These are phyloP conservation scores for Ophiostoma perfectum DNA, from an alignment of 2,329 filamentous ascomycete genomes.

Conservation along the genomic window DNA sequence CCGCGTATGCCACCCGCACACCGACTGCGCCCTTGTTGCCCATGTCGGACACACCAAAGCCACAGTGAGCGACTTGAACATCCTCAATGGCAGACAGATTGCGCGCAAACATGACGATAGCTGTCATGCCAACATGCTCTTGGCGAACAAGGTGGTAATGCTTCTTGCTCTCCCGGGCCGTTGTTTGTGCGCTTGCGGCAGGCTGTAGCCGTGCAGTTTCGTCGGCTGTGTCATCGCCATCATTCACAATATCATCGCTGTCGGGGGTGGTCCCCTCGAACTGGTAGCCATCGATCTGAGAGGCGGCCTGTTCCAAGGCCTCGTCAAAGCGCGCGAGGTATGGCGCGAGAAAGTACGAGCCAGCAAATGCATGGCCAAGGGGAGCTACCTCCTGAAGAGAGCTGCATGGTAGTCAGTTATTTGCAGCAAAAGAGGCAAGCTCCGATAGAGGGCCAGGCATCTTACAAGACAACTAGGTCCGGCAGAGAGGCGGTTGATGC, in stretches of 20 bases:
- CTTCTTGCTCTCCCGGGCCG: not conserved
- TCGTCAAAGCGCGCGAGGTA: conserved; percentile 69
- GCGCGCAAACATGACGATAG: conserved; percentile 75
- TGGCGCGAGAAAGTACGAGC: conserved; percentile 68
- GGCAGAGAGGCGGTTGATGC: conserved; percentile 41
- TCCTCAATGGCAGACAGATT: conserved; percentile 55
- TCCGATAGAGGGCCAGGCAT: not conserved
- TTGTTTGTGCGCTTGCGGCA: not conserved
- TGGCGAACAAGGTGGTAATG: conserved; percentile 66
- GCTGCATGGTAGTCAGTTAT: conserved; percentile 33
- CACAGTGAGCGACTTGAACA: conserved; percentile 74
- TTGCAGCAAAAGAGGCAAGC: not conserved
- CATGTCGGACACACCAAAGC: conserved; percentile 81
- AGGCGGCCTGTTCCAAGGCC: conserved; percentile 65
- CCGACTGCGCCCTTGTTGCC: conserved; percentile 94
- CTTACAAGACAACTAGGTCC: conserved; percentile 54
- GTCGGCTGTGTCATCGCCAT: conserved; percentile 15
- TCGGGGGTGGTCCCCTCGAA: not conserved
- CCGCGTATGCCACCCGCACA: conserved; percentile 60
- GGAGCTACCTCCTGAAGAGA: conserved; percentile 91
- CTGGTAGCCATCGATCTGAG: conserved; percentile 32
- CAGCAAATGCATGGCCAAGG: conserved; percentile 76
- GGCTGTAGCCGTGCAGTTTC: not conserved
- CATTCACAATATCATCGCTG: conserved; percentile 14
- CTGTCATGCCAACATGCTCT: conserved; percentile 83